phyloP scores from a whole-genome alignment of 345 rosid genomes.

The Geranium brycei region DNA sequence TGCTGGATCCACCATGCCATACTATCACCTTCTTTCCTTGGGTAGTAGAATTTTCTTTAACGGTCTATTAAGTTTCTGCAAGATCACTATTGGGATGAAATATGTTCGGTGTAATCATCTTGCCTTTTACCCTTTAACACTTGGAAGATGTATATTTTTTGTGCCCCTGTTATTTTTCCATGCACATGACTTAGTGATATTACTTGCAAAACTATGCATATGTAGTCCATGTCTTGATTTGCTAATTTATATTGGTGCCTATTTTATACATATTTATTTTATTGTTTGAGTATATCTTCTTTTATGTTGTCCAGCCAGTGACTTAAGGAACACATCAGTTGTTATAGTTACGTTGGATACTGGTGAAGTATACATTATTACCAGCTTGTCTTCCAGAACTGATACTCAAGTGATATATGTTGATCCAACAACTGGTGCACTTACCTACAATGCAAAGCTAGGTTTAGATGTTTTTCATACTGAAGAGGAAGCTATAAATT shows the following conservation, averaged over 20 bases:
- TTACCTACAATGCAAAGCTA: conserved; percentile 49
- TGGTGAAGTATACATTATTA: conserved; percentile 65
- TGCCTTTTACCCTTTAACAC: background rate
- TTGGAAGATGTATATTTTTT: background rate
- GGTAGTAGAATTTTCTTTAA: too few species aligned
- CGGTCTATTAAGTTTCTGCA: background rate
- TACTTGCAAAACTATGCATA: background rate
- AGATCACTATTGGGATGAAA: background rate
- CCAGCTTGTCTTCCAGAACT: conserved; percentile 46
- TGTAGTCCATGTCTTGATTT: background rate
- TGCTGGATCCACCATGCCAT: too few species aligned
- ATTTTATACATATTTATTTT: background rate
- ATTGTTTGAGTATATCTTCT: background rate
- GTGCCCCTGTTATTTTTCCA: background rate
- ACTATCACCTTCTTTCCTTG: background rate
- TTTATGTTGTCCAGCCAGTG: conserved; percentile 29
- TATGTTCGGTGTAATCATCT: background rate
- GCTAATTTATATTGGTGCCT: background rate
- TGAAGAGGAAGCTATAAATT: conserved; percentile 69
- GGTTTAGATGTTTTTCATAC: conserved; percentile 62
- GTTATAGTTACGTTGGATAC: conserved; percentile 57
- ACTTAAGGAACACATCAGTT: conserved; percentile 53
- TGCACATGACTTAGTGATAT: background rate
- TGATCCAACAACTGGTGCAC: conserved; percentile 79
- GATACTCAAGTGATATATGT: conserved; percentile 73